Evolutionary conservation across 2,329 filamentous ascomycete species (phyloP).

Genomic region (Sporothrix pseudoabietina): DNA sequence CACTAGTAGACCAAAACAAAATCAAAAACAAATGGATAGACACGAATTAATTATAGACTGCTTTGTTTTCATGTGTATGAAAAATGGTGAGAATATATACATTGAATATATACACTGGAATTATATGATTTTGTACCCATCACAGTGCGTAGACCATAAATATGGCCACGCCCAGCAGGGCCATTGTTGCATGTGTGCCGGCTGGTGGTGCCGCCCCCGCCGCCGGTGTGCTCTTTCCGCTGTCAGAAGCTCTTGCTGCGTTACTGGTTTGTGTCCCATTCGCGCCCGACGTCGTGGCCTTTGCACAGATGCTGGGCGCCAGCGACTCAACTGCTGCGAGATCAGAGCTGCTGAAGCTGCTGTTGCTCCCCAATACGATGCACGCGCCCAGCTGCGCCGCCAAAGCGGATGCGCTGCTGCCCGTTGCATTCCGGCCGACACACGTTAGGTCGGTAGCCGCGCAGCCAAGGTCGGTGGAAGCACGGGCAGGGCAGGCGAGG

Average conservation of each 20-base stretch:
- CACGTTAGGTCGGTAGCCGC: constrained; percentile 37
- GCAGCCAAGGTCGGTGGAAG: constrained; percentile 35
- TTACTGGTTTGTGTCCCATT: neutral
- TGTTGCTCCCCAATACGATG: constrained; percentile 31
- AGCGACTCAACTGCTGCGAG: constrained; percentile 24
- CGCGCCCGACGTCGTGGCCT: neutral
- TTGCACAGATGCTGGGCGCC: constrained; percentile 32
- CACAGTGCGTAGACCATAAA: constrained; percentile 30
- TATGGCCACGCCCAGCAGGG: constrained; percentile 31
- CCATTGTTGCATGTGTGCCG: constrained; percentile 26
- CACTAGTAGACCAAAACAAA: constrained; percentile 31
- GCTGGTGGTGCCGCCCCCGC: constrained; percentile 24
- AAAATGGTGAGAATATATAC: neutral
- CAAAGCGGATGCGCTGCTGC: constrained; percentile 29
- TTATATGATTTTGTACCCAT: neutral
- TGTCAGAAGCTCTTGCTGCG: neutral
- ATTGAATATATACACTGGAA: neutral
- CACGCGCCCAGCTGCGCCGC: constrained; percentile 33
- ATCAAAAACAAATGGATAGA: neutral
- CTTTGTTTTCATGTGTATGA: neutral
- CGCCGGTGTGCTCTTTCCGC: constrained; percentile 11
- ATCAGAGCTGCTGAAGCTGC: constrained; percentile 21
- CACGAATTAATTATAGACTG: neutral
- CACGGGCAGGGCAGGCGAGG: constrained; percentile 35
- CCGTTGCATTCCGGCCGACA: constrained; percentile 34